Conservation (phyloP, 2,329 filamentous ascomycete genomes). For the Stagonosporopsis rhizophila region DNA sequence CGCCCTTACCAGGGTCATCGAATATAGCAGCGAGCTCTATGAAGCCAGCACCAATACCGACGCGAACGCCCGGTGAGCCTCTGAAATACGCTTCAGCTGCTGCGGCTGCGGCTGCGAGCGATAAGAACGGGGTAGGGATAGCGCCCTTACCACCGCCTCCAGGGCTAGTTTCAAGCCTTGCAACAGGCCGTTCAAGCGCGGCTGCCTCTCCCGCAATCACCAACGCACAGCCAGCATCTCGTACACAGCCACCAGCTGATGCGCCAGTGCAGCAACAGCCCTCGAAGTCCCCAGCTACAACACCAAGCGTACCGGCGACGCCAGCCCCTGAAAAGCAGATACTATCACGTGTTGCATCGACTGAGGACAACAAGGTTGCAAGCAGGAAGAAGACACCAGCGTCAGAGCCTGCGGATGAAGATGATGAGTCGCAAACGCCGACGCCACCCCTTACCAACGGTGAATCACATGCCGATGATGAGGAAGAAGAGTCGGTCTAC, state of each 20-base stretch:
- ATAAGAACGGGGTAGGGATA: slow-evolving; percentile 89
- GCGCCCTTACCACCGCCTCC: slow-evolving; percentile 91
- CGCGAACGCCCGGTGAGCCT: slow-evolving; percentile 84
- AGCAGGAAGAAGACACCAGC: slow-evolving; percentile 41
- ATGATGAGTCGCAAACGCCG: slow-evolving; percentile 43
- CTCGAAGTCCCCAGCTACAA: slow-evolving; percentile 55
- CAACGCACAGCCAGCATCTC: slow-evolving; percentile 51
- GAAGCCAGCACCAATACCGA: slow-evolving; percentile 91
- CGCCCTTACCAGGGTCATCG: slow-evolving; percentile 67
- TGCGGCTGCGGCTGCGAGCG: slow-evolving; percentile 87
- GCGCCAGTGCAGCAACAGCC: slow-evolving; percentile 44
- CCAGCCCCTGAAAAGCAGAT: slow-evolving; percentile 56
- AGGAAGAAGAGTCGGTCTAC: slow-evolving; percentile 82
- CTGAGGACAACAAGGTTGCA: slow-evolving; percentile 37
- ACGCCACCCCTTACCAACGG: slow-evolving; percentile 59
- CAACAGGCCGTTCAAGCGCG: slow-evolving; percentile 55
- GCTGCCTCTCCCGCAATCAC: slow-evolving; percentile 60
- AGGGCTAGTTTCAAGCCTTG: slow-evolving; percentile 52
- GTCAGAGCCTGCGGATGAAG: slow-evolving; percentile 44
- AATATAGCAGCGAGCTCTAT: slow-evolving; percentile 70
- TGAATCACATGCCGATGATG: slow-evolving; percentile 59
- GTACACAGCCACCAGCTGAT: slow-evolving; percentile 50
- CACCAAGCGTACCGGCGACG: slow-evolving; percentile 55
- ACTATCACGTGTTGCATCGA: slow-evolving; percentile 38
- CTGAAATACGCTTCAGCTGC: slow-evolving; percentile 97